Evolutionary conservation across 2,329 filamentous ascomycete genomes (phyloP), one percentile per base, ranked within the genome.

Genomic region (Cladophialophora exuberans): DNA sequence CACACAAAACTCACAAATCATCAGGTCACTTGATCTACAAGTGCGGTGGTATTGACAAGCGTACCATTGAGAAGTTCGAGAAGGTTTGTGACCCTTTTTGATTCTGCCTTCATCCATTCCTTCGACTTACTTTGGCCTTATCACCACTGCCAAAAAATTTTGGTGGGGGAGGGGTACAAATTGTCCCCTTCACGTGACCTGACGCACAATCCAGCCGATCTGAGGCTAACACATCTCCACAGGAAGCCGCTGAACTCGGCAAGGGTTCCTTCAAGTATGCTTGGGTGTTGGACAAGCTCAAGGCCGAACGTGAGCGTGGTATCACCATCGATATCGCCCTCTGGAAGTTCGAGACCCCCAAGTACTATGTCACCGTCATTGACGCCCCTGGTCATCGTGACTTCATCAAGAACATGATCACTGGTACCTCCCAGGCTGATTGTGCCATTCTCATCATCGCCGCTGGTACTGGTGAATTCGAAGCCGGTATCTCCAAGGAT

Each of bases 331-430:
- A 97, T 81, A 97, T 97, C 77, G 94, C 94, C 71, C 92, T 97
- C 80, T 97, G 94, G 94, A 97, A 97, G 89, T 97, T 97, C 86
- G 91, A 97, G 85, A 97, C 94, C 72, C 87, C 89, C 74, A 95
- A 89, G 83, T 97, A 96, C 86, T 88, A 90, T 77, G 91, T 97
- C 81, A 97, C 93, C 73, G 92, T 97, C 84, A 97, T 95, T 81
- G 89, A 99, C 76, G 94, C 94, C 79, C 94, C 94, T 74, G 94
- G 94, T 82, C 94, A 99, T 83, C 93, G 94, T 94, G 94, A 99
- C 78, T 99, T 97, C 87, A 97, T 99, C 90, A 99, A 99, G 93
- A 99, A 97, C 92, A 99, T 99, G 94, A 99, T 99, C 81, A 97
- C 94, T 88, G 94, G 94, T 92, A 97, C 94, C 76, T 99, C 94